Conservation (phyloP, 2,329 filamentous ascomycete genomes). For the Tolypocladium cylindrosporum region DNA sequence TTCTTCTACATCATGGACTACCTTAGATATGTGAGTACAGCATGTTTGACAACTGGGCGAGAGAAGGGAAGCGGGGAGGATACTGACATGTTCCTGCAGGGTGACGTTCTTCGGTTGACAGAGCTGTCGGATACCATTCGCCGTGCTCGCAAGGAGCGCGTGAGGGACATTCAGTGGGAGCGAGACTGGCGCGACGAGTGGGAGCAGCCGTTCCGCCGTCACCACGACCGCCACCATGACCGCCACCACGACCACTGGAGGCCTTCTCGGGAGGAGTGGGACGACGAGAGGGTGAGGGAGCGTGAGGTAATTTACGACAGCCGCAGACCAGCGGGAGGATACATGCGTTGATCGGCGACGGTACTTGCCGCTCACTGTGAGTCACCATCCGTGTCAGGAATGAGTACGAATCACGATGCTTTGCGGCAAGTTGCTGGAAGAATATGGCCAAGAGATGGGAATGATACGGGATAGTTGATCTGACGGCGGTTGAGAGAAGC, state of each 20-base stretch:
- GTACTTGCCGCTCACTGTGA: background rate
- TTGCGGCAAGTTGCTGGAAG: background rate
- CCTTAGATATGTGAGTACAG: conserved; percentile 64
- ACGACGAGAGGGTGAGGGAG: conserved; percentile 57
- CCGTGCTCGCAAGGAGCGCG: conserved; percentile 42
- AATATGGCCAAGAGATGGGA: background rate
- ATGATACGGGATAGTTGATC: background rate
- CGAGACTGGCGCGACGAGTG: conserved; percentile 43
- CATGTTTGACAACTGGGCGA: background rate
- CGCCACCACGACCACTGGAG: conserved; percentile 15
- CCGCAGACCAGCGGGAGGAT: conserved; percentile 15
- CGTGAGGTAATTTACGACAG: conserved; percentile 57
- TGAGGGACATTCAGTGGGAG: conserved; percentile 48
- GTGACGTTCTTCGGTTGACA: conserved; percentile 78
- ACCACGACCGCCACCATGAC: conserved; percentile 18
- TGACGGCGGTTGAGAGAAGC: background rate
- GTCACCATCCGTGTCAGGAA: background rate
- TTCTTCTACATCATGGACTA: conserved; percentile 94
- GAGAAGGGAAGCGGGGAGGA: background rate
- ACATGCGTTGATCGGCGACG: background rate
- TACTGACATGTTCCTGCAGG: conserved; percentile 42
- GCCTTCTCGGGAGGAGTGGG: conserved; percentile 26
- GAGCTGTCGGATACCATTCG: conserved; percentile 77
- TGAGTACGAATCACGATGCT: background rate
- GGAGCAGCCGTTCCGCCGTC: conserved; percentile 30